Evolutionary conservation across 1,139 yeast genomes (phyloP).

Genomic region (Petasospora rhodanensis): DNA sequence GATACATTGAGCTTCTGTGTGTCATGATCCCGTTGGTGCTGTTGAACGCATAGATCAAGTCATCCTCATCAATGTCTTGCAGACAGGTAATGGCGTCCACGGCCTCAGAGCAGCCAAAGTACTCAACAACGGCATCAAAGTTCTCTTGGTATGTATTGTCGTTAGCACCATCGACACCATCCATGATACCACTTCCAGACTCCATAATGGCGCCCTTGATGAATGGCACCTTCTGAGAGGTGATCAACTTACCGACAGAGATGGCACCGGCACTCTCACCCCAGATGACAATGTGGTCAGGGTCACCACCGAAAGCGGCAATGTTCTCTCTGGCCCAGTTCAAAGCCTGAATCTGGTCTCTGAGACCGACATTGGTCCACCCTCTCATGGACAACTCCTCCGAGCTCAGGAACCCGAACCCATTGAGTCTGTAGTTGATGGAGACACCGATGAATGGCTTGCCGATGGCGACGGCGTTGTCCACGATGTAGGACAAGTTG

Average conservation of each 20-base stretch:
- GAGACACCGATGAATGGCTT: slow-evolving; percentile 32
- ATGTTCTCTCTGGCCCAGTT: slow-evolving; percentile 35
- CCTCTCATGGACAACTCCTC: slow-evolving; percentile 18
- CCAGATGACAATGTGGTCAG: slow-evolving; percentile 30
- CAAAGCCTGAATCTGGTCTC: slow-evolving; percentile 33
- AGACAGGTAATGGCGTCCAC: slow-evolving; percentile 18
- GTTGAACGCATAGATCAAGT: slow-evolving; percentile 15
- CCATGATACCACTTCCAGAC: slow-evolving; percentile 18
- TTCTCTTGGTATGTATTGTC: slow-evolving; percentile 9
- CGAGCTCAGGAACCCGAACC: slow-evolving; percentile 31
- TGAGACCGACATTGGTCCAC: slow-evolving; percentile 28
- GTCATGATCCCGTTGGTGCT: slow-evolving; percentile 12
- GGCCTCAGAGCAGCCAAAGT: slow-evolving; percentile 15
- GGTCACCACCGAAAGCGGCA: slow-evolving; percentile 35
- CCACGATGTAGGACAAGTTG: slow-evolving; percentile 26
- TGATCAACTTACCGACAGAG: slow-evolving; percentile 29
- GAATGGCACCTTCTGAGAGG: slow-evolving; percentile 23
- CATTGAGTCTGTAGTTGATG: slow-evolving; percentile 32
- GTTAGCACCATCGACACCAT: slow-evolving; percentile 5
- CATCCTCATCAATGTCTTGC: slow-evolving; percentile 11
- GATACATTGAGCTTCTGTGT: slow-evolving; percentile 5
- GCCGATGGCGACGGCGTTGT: slow-evolving; percentile 21
- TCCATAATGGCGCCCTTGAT: slow-evolving; percentile 29
- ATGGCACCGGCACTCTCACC: slow-evolving; percentile 38
- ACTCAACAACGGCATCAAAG: slow-evolving; percentile 13